Base-by-base conservation (phyloP, 2,329 filamentous ascomycete genomes). In the Chaetothyriales sp. region DNA sequence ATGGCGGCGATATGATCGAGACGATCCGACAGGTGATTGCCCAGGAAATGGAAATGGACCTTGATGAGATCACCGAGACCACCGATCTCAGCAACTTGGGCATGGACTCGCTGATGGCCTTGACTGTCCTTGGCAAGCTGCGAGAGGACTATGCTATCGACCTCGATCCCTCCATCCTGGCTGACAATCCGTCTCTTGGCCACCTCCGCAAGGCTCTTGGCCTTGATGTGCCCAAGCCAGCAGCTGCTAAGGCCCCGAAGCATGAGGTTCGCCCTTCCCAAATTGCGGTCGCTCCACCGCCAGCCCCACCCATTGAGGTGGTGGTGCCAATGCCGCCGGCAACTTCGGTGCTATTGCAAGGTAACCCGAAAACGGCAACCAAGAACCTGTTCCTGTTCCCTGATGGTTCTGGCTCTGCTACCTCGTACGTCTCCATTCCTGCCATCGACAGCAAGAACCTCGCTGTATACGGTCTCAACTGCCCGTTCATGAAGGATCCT, bases 371-470 rank as follows among this genome's bases (percentile, higher is more conserved):
- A 52, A 69, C 65, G 15, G 68, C 68, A 5, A 67, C 63, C 18
- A 63, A 66, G 46, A 68, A 63, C 6, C 54, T 70, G 5, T 70
- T 70, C 60, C 53, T 70, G 44, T 70, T 70, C 60, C 68, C 68
- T 20, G 70, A 70, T 51, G 68, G 70, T n/a, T 68, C 67, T 18
- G 70, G 70, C 26, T 71, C 69, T 8, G 69, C 70, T 1, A 70
- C 68, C 2, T 72, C 70, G 3, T 73, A 73, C 56, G 64, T 66
- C 18, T 64, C 64, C 1, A 67, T 71, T 25, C 70, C 70, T 1
- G 61, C 63, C 5, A 56, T 72, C 25, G 59, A 61, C 51, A 66
- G 64, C 18, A 62, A 66, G 4, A 64, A 70, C 49, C 60, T 69
- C 48, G 67, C 66, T 28, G 64, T 70, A 9, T 70, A 73, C 66